Base-by-base conservation (phyloP, 176 grass and related monocot species). In the Rhynchospora pubera region DNA sequence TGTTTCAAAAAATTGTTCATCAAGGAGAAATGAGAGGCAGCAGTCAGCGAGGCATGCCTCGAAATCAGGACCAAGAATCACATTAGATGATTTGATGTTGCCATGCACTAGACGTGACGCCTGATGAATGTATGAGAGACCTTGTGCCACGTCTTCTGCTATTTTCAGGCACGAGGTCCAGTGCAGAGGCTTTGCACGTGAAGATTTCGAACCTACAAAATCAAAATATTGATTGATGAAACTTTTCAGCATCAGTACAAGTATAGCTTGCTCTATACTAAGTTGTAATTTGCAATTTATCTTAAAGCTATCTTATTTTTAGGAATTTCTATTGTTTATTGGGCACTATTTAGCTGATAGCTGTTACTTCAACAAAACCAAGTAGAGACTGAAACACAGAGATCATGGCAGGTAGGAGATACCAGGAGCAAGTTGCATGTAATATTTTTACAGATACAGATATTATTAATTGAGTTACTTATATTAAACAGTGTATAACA, bases 131-230 rank as follows among this genome's bases (percentile, higher is more conserved):
- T 99, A 93, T 14, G 97, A 88, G 77, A 99, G 97, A 32, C 97
- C 97, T 84, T 90, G 93, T 19, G 86, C 89, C 2, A 96, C 67
- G 75, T 99, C 97, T 91, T 99, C 97, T 43, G 97, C 97, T 65
- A 99, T 95, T 87, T 99, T 99, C 15, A 99, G 85, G 79, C 97
- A 99, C 23, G 97, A 99, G 7, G 97, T 99, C 97, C 97, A 99
- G 30, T 99, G 97, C 78, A 99, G 85, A 15, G 97, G 93, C 83
- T 95, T 99, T 19, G 93, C 84, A 3, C 84, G 87, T 0, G 93
- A 83, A 16, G 97, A 93, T 81, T 88, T 96, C 56, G 97, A 99
- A 47, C 93, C 97, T 99, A 81, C 73, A 7, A 56, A 81, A 19
- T 83, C 52, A 83, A 61, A 28, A 86, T 23, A 59, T 24, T 62